These are phyloP conservation scores for Aspergillus cavernicola DNA, from an alignment of 495 filamentous ascomycete species.

Conservation along the genomic window DNA sequence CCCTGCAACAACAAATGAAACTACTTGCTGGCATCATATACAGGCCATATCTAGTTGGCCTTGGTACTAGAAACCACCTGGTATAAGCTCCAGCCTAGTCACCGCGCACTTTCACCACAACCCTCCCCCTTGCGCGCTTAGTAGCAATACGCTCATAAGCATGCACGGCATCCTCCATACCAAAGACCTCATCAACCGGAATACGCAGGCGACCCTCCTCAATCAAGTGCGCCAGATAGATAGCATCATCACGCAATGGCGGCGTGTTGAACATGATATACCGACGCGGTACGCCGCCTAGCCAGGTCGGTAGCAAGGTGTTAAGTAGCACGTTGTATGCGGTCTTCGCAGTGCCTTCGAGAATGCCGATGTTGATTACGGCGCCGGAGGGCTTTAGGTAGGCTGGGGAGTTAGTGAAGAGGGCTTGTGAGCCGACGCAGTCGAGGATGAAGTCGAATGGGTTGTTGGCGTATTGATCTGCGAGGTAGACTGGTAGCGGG, in stretches of 20 bases:
- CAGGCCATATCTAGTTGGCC: no score
- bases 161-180: not conserved
- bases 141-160: not conserved
- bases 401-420: not conserved
- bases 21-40: no score
- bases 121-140: not conserved
- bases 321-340: not conserved
- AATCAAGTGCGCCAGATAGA: not conserved
- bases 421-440: not conserved
- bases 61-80: no score
- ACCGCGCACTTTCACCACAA: not conserved
- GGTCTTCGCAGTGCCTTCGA: not conserved
- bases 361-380: not conserved
- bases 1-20: no score
- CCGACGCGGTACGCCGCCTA: not conserved
- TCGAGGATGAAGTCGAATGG: constrained; percentile 2
- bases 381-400: not conserved
- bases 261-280: not conserved
- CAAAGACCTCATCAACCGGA: not conserved
- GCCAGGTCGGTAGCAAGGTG: not conserved
- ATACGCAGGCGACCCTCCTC: not conserved
- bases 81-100: no score
- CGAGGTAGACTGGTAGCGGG: not conserved
- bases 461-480: not conserved
- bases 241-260: not conserved